Evolutionary conservation across 345 rosid species (phyloP).

Genomic region (Pugionium dolabratum): DNA sequence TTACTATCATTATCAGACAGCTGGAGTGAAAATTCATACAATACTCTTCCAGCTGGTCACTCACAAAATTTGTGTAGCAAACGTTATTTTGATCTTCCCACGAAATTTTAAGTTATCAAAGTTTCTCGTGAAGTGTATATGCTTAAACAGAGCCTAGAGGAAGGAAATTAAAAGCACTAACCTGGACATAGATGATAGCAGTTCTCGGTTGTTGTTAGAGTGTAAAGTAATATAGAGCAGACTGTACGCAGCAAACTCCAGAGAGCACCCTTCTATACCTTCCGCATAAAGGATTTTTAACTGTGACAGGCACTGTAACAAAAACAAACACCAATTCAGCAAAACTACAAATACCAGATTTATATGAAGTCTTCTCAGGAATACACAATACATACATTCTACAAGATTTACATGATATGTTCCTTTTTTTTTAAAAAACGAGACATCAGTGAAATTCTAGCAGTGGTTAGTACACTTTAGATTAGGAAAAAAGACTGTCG

Average conservation of each 20-base stretch:
- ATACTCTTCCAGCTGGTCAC: constrained; percentile 7
- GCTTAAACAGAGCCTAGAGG: constrained; percentile 20
- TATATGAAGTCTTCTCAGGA: constrained; percentile 7
- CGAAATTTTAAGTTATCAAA: constrained; percentile 5
- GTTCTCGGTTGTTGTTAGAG: constrained; percentile 82
- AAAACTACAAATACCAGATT: not conserved
- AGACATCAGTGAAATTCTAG: constrained; percentile 6
- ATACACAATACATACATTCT: constrained; percentile 18
- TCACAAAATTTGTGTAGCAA: constrained; percentile 8
- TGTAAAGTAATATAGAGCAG: constrained; percentile 86
- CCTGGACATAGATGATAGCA: constrained; percentile 91
- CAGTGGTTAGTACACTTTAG: constrained; percentile 8
- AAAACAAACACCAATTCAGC: constrained; percentile 32
- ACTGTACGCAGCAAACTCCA: constrained; percentile 94
- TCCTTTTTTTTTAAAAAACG: not conserved
- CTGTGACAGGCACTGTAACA: constrained; percentile 90
- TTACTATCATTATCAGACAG: constrained; percentile 1
- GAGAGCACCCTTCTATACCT: constrained; percentile 86
- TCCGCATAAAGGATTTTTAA: constrained; percentile 85
- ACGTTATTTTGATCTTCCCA: constrained; percentile 11
- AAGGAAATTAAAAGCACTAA: constrained; percentile 37
- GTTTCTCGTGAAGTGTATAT: not conserved
- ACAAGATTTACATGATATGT: constrained; percentile 20
- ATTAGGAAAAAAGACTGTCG: constrained; percentile 3
- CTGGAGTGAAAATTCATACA: constrained; percentile 7